These are phyloP conservation scores for Xylaria cubensis DNA, from an alignment of 495 filamentous ascomycete genomes.

Conservation along the genomic window DNA sequence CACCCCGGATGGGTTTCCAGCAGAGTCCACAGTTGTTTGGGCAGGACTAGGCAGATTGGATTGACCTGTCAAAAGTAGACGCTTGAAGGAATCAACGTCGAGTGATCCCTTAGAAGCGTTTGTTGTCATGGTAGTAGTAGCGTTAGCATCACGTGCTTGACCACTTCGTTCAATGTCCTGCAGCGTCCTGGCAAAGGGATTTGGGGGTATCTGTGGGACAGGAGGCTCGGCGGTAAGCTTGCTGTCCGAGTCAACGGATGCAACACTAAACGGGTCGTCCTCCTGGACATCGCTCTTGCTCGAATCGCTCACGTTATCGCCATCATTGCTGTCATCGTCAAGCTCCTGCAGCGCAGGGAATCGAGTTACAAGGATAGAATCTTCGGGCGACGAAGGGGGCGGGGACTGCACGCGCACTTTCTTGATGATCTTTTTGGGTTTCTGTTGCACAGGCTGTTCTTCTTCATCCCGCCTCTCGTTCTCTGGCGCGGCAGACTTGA, in stretches of 20 bases:
- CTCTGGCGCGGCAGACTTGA: slow-evolving; percentile 37
- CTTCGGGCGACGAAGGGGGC: slow-evolving; percentile 58
- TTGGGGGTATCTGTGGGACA: slow-evolving; percentile 45
- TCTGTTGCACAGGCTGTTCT: slow-evolving; percentile 43
- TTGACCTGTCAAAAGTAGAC: slow-evolving; percentile 66
- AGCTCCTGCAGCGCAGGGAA: slow-evolving; percentile 40
- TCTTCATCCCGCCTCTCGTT: slow-evolving; percentile 28
- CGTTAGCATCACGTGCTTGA: slow-evolving; percentile 27
- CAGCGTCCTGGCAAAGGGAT: slow-evolving; percentile 59
- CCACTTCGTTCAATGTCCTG: slow-evolving; percentile 49
- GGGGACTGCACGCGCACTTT: slow-evolving; percentile 64
- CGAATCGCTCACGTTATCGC: slow-evolving; percentile 36
- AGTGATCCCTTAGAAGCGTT: slow-evolving; percentile 49
- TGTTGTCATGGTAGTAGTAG: slow-evolving; percentile 12
- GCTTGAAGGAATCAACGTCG: slow-evolving; percentile 68
- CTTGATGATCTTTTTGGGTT: slow-evolving; percentile 58
- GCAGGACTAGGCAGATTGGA: slow-evolving; percentile 39
- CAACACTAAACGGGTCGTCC: slow-evolving; percentile 37
- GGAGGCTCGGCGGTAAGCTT: slow-evolving; percentile 9
- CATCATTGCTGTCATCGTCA: slow-evolving; percentile 34
- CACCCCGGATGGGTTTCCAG: slow-evolving; percentile 1
- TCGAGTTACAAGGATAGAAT: slow-evolving; percentile 34
- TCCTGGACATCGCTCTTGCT: slow-evolving; percentile 32
- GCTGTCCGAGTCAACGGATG: slow-evolving; percentile 22
- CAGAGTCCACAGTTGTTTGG: background rate